Evolutionary conservation across 2,329 filamentous ascomycete species (phyloP), one percentile per base, ranked within the genome.

Genomic region (Claviceps humidiphila): DNA sequence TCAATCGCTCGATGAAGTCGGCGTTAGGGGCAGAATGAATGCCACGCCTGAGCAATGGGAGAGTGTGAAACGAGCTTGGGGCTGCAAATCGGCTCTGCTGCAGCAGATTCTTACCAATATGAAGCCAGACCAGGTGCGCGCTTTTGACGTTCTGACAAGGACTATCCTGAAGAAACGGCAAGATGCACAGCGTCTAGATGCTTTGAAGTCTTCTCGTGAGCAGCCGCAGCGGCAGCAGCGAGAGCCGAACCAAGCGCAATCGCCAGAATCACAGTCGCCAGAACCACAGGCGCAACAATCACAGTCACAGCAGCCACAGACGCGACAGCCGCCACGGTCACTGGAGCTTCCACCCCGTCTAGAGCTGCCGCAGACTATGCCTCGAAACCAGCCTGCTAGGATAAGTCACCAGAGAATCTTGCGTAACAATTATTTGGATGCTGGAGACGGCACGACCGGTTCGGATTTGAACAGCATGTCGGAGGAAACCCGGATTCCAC

Each of bases 151-250:
- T 0, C 68, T 93, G 3, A 85, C 84, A 50, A 76, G 82, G 50
- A 87, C 91, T 66, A 84, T 88, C 17, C 83, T 87, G 76, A 90
- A 90, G 68, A 76, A 87, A 47, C 74, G 85, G 51, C 78, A 84
- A 39, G 84, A 88, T 59, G 82, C 87, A 57, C 77, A 79, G 54
- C 72, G 72, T 1, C 80, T 78, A 57, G 73, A 74, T 52, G 71
- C 81, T 59, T 68, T 74, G 7, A 58, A 48, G 9, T 53, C 47
- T 38, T 41, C 39, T 20, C 42, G 20, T 14, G 46, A 41, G 14
- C 22, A 49, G 47, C 47, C 11, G 47, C 38, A 11, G 44, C 16
- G 17, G 8, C 44, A 26, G 47, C 20, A 22, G 14, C 16, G 16
- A 6, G 39, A 52, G 9, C 30, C 41, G 3, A 9, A 34, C 9